Percentiles rank a stretch among this genome's conserved stretches.
These are phyloP conservation scores for Breviolum minutum DNA, from an alignment of 73 alveolate genomes.

Conservation along the genomic window DNA sequence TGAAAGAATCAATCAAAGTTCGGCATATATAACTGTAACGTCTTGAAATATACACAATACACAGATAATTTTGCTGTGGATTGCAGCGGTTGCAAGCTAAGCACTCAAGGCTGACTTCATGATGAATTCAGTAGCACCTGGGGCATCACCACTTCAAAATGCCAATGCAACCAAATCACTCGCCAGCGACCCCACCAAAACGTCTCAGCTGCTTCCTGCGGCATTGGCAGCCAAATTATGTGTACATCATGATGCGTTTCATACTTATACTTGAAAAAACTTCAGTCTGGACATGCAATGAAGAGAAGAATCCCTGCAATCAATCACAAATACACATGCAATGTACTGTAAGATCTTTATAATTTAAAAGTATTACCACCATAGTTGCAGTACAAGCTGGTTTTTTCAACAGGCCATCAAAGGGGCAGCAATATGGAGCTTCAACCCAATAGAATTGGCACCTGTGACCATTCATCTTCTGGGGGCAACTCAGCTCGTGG, in stretches of 20 bases:
- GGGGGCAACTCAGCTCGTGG: slow-evolving; percentile 86
- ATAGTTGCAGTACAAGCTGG: not conserved
- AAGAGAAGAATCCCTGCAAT: not conserved
- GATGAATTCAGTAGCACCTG: too few species aligned
- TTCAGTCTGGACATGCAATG: too few species aligned
- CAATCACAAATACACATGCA: too few species aligned
- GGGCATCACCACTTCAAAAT: too few species aligned
- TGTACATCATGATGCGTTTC: not conserved
- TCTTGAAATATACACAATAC: not conserved
- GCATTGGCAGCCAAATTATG: not conserved
- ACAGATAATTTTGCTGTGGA: not conserved
- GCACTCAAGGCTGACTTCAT: too few species aligned
- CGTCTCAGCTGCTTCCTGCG: slow-evolving; percentile 64
- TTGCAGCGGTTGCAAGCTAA: too few species aligned
- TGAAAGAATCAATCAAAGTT: not conserved
- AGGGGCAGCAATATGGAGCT: too few species aligned
- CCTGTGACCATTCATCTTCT: slow-evolving; percentile 92
- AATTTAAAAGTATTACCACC: too few species aligned
- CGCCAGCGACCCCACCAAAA: slow-evolving; percentile 92
- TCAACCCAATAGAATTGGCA: too few species aligned
- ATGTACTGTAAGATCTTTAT: not conserved
- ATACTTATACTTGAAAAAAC: not conserved
- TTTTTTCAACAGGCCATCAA: too few species aligned
- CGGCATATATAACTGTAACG: not conserved
- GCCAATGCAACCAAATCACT: not conserved